Evolutionary conservation across 306 rosid genomes (phyloP).

Genomic region (Bauhinia variegata): DNA sequence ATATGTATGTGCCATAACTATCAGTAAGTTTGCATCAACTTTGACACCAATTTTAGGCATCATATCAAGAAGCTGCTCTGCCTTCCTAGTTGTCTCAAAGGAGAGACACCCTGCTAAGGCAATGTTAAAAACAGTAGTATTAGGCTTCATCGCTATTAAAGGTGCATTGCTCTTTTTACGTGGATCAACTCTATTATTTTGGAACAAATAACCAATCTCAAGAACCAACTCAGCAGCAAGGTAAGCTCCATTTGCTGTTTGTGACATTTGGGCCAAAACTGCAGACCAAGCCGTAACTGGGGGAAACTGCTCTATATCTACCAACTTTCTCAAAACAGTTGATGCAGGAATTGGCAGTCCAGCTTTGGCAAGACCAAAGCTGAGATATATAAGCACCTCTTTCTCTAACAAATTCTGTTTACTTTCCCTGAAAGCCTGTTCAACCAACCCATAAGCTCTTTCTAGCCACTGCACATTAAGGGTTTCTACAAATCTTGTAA

Average conservation of each 20-base stretch:
- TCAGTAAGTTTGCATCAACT: conserved; percentile 64
- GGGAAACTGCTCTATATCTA: conserved; percentile 66
- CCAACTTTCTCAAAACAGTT: conserved; percentile 69
- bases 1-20: conserved; percentile 71
- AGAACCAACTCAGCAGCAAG: conserved; percentile 82
- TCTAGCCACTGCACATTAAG: conserved; percentile 59
- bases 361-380: conserved; percentile 72
- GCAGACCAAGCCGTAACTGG: conserved; percentile 82
- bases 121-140: conserved; percentile 68
- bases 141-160: conserved; percentile 77
- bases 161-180: conserved; percentile 75
- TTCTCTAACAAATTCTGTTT: conserved; percentile 70
- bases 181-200: conserved; percentile 77
- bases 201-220: conserved; percentile 86
- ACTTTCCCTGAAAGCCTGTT: conserved; percentile 58
- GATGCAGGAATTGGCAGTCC: conserved; percentile 67
- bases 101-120: conserved; percentile 79
- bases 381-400: conserved; percentile 71
- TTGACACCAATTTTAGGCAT: conserved; percentile 82
- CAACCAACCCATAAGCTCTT: conserved; percentile 77
- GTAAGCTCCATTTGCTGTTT: conserved; percentile 74
- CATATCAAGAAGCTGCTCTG: conserved; percentile 85
- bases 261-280: conserved; percentile 73
- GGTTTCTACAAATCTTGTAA: conserved; percentile 61
- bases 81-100: conserved; percentile 72